Evolutionary conservation across 495 filamentous ascomycete species (phyloP).

Genomic region (Halenospora varia): DNA sequence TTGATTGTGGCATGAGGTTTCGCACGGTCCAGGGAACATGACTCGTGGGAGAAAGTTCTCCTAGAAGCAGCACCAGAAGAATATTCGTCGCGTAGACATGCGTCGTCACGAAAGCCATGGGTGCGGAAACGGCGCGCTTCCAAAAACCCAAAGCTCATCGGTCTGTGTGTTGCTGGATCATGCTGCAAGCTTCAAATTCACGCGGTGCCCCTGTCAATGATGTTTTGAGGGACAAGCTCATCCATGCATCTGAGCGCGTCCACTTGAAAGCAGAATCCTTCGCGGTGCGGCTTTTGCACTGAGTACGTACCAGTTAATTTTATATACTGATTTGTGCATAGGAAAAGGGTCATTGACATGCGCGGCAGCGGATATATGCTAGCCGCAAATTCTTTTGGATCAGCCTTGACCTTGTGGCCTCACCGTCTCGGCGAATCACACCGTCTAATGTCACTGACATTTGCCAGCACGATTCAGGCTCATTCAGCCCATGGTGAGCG

Average conservation of each 20-base stretch:
- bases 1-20: neutral
- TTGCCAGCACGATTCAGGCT: neutral
- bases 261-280: neutral
- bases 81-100: neutral
- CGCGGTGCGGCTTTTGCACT: neutral
- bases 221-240: neutral
- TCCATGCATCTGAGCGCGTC: neutral
- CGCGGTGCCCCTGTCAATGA: neutral
- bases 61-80: conserved; percentile 2
- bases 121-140: conserved; percentile 15
- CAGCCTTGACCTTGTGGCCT: neutral
- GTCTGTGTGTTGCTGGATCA: neutral
- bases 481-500: neutral
- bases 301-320: too few relatives aligned
- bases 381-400: neutral
- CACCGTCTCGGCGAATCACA: neutral
- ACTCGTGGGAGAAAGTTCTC: neutral
- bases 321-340: too few relatives aligned
- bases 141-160: neutral
- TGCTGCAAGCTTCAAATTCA: neutral
- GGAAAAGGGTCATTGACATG: too few relatives aligned
- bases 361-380: neutral
- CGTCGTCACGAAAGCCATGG: conserved; percentile 9
- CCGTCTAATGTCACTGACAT: neutral
- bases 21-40: neutral